A percentile compares a stretch with the other conserved stretches of the same genome.
Conservation (phyloP, 805 yeast species). For the Cyberlindnera samutprakarnensis region DNA sequence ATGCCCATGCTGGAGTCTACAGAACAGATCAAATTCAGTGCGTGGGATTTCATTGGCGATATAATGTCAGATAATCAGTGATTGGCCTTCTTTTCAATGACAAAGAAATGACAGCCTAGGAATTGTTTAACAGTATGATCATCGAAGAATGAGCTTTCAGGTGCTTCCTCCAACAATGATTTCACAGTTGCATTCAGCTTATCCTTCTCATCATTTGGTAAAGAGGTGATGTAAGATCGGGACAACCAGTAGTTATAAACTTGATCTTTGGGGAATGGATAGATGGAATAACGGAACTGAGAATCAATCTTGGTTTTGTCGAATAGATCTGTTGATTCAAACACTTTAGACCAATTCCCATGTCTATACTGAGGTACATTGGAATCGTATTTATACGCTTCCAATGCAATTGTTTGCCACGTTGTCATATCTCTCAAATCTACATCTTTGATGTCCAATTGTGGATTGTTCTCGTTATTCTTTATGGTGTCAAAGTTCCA, state of each 20-base stretch:
- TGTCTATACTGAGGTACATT: conserved; percentile 52
- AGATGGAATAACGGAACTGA: conserved; percentile 24
- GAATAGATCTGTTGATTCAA: conserved; percentile 27
- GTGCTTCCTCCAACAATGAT: conserved; percentile 7
- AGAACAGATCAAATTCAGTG: conserved; percentile 16
- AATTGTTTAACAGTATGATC: conserved; percentile 13
- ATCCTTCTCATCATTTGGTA: conserved; percentile 30
- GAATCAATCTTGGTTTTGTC: conserved; percentile 26
- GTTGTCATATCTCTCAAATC: conserved; percentile 5
- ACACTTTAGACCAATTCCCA: conserved; percentile 37
- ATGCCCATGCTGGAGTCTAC: conserved; percentile 15
- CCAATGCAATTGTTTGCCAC: conserved; percentile 12
- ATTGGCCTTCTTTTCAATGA: conserved; percentile 3
- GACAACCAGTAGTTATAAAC: conserved; percentile 47
- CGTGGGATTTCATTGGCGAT: conserved; percentile 19
- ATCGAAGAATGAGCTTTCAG: background rate
- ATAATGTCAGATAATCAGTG: conserved; percentile 6
- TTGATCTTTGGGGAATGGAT: conserved; percentile 24
- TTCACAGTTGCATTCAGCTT: conserved; percentile 27
- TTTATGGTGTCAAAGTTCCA: conserved; percentile 47
- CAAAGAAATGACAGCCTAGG: conserved; percentile 18
- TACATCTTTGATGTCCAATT: conserved; percentile 3
- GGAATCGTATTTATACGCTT: conserved; percentile 26
- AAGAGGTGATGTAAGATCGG: conserved; percentile 44
- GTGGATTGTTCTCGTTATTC: conserved; percentile 7